These are phyloP conservation scores for Lichtheimia ramosa DNA, from an alignment of 371 early-diverging fungal species.

Conservation along the genomic window DNA sequence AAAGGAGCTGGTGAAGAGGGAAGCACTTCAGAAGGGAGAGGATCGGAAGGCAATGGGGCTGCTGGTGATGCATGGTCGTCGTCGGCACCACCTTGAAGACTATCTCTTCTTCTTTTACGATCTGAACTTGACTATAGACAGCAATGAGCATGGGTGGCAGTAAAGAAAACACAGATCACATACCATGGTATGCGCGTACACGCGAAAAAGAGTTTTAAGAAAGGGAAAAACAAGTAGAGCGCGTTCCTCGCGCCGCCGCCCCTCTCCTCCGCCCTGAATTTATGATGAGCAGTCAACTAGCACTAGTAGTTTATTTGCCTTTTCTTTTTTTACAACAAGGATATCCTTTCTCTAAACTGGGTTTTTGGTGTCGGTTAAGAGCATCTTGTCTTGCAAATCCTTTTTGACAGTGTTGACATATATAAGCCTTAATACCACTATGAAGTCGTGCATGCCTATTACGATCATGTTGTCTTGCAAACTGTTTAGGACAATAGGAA, in stretches of 20 bases:
- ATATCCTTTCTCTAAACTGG: not conserved
- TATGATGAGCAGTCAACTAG: not conserved
- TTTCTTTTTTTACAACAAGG: constrained; percentile 3
- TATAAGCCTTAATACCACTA: constrained; percentile 64
- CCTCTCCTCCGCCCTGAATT: too few species aligned
- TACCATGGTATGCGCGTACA: not conserved
- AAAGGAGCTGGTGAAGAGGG: constrained; percentile 48
- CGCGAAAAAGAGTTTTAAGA: not conserved
- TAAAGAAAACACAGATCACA: not conserved
- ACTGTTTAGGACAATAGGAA: constrained; percentile 55
- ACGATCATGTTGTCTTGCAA: constrained; percentile 77
- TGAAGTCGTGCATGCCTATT: constrained; percentile 78
- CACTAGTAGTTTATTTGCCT: not conserved
- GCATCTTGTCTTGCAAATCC: constrained; percentile 80
- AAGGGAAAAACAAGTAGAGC: not conserved
- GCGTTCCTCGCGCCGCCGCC: not conserved
- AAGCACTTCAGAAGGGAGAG: constrained; percentile 26
- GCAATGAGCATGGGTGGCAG: not conserved
- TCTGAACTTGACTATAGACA: constrained; percentile 15
- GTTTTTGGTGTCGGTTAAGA: constrained; percentile 54
- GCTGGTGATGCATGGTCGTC: constrained; percentile 12
- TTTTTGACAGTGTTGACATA: constrained; percentile 64
- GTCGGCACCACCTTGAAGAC: constrained; percentile 11
- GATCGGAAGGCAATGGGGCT: constrained; percentile 21
- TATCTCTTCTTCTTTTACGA: constrained; percentile 56